Conservation (phyloP, 352 stramenopile species). For the Pythium dissimile region DNA sequence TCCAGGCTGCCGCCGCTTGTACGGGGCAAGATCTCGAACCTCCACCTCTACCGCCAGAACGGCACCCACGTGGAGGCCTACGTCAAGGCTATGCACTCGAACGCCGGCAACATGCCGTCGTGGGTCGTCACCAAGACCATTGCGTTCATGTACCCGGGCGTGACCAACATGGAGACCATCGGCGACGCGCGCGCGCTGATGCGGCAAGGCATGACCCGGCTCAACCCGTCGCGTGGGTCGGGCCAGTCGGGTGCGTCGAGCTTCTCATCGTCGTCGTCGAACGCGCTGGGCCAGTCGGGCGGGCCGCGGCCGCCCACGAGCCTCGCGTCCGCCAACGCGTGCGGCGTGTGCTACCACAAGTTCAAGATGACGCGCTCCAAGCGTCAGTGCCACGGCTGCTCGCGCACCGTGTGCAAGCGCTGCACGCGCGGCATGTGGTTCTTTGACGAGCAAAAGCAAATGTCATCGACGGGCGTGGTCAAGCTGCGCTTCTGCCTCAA, state of each 20-base stretch:
- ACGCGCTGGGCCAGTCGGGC: background rate
- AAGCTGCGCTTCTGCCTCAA: constrained; percentile 34
- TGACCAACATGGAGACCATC: constrained; percentile 34
- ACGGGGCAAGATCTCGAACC: constrained; percentile 37
- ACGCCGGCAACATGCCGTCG: constrained; percentile 30
- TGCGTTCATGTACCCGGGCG: constrained; percentile 30
- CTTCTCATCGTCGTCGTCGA: constrained; percentile 12
- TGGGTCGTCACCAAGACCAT: constrained; percentile 40
- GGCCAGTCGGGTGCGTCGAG: background rate
- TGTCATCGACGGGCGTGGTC: constrained; percentile 25
- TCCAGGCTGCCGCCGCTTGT: constrained; percentile 28
- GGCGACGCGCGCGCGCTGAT: constrained; percentile 29
- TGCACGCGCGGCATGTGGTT: constrained; percentile 33
- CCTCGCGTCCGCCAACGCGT: constrained; percentile 21
- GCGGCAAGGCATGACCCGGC: constrained; percentile 19
- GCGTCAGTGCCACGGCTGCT: constrained; percentile 28
- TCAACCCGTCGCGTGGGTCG: constrained; percentile 10
- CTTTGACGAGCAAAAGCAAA: constrained; percentile 32
- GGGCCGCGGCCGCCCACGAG: background rate
- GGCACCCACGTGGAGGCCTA: constrained; percentile 29
- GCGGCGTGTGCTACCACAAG: constrained; percentile 34
- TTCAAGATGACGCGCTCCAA: constrained; percentile 37
- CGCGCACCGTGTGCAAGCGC: constrained; percentile 28
- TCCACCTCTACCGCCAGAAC: constrained; percentile 36
- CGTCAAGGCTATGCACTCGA: constrained; percentile 32